Evolutionary conservation across 2,329 filamentous ascomycete species (phyloP), one percentile per base, ranked within the genome.

Genomic region (Aspergillus sp.): DNA sequence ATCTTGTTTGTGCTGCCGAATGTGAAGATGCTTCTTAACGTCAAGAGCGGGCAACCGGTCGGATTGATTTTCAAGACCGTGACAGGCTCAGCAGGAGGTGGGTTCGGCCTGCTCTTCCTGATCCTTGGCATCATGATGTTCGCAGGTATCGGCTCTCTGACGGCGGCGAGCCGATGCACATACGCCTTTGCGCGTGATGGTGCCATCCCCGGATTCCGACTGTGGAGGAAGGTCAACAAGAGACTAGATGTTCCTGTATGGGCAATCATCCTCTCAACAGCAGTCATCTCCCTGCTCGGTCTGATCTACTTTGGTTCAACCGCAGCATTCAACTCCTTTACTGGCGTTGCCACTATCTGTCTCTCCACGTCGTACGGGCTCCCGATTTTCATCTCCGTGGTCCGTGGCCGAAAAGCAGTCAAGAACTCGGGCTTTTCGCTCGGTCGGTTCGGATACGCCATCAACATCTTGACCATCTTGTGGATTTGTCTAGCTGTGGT

Each of bases 321-420:
- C 0, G 88, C 89, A 0, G 90, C 90, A 0, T 93, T 93, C 77
- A 89, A 88, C 78, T 87, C 85, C 9, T 92, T 93, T 73, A 92
- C 89, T 0, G 89, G 89, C 26, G 89, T 91, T 1, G 89, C 89
- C 1, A 92, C 89, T 4, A 91, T 93, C 69, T 91, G 89, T 62
- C 82, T 93, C 0, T 88, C 85, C 0, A 85, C 86, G 4, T 90
- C 88, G 0, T 93, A 93, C 71, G 89, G 87, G 13, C 80, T 91
- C 15, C 90, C 90, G 0, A 90, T 93, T 54, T 74, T 91, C 11
- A 86, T 93, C 57, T 88, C 82, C 11, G 75, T 93, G 3, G 64
- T 91, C 1, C 83, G 87, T 15, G 81, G 86, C 9, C 83, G 90
- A n/a, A 80, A 83, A 52, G 81, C 85, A 36, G 83, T 92, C n/a